Base-by-base conservation (phyloP, 1,284 basidiomycete species). In the Paramarasmius palmivorus region DNA sequence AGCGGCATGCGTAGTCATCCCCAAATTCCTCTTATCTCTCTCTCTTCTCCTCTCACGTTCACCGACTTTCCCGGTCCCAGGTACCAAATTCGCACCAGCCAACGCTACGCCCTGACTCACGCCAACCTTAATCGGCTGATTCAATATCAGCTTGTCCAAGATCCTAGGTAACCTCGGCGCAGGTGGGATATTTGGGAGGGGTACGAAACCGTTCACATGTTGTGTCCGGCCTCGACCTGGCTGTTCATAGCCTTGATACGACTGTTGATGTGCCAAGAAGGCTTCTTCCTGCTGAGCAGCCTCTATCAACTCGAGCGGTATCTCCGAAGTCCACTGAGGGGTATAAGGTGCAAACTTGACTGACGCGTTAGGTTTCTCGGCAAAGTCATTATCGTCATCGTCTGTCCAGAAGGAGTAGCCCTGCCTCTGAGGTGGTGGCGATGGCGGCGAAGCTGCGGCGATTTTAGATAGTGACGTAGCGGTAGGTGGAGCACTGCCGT, bases 141-240 rank as follows among this genome's bases (percentile, higher is more conserved):
- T 98, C 58, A 98, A 73, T 53, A 98, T 97, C 44, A 98, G 87
- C 66, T 93, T 95, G 64, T 97, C 95, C 26, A 99, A 77, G 65
- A 98, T 94, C 1, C 95, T 78, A 0, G 96, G 96, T 42, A 98
- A 79, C 1, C 82, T 76, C 1, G 96, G 95, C 1, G 93, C 93
- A 38, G 88, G 84, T 2, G 93, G 93, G 57, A 92, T 86, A 63
- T 84, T 85, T 7, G 88, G 88, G 3, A 85, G 75, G 46, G 87
- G 77, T 44, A 84, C 73, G 58, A 77, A 77, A 7, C 76, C 76
- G 34, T 59, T 68, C 38, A 69, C 61, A 40, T 63, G 58, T 67
- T 57, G 46, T 67, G 58, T 52, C 36, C 17, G 48, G 38, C 32
- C 37, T 37, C 45, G 40, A 26, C 45, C 25, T 40, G 29, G 22